These are phyloP conservation scores for Fusarium lyarnte DNA, from an alignment of 2,329 filamentous ascomycete species.

Conservation along the genomic window DNA sequence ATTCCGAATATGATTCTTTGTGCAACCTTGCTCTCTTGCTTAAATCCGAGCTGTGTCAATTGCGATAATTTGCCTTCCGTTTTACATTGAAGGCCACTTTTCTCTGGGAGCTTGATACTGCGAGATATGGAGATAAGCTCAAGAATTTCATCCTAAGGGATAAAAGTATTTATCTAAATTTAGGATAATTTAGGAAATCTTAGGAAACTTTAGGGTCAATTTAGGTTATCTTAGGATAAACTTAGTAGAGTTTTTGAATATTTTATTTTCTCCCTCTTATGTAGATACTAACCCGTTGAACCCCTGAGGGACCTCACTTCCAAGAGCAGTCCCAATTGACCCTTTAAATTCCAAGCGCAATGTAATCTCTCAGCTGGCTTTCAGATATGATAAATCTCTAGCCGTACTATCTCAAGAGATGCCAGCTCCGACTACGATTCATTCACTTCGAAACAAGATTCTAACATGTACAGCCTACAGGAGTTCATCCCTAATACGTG, in stretches of 20 bases:
- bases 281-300: no score
- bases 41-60: neutral
- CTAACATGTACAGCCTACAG: neutral
- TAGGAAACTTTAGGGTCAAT: neutral
- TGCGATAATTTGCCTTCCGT: neutral
- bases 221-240: neutral
- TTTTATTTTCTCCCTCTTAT: no score
- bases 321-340: neutral
- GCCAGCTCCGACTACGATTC: neutral
- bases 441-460: neutral
- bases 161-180: neutral
- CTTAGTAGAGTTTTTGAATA: neutral
- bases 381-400: neutral
- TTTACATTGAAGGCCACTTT: neutral
- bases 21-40: neutral
- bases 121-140: neutral
- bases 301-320: neutral
- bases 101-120: neutral
- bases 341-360: neutral
- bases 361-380: neutral
- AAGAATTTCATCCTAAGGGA: neutral
- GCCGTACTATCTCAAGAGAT: neutral
- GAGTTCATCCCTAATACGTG: no score
- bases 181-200: neutral
- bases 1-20: neutral